Evolutionary conservation across 2,329 filamentous ascomycete genomes (phyloP).

Genomic region (Xenoacremonium recifei): DNA sequence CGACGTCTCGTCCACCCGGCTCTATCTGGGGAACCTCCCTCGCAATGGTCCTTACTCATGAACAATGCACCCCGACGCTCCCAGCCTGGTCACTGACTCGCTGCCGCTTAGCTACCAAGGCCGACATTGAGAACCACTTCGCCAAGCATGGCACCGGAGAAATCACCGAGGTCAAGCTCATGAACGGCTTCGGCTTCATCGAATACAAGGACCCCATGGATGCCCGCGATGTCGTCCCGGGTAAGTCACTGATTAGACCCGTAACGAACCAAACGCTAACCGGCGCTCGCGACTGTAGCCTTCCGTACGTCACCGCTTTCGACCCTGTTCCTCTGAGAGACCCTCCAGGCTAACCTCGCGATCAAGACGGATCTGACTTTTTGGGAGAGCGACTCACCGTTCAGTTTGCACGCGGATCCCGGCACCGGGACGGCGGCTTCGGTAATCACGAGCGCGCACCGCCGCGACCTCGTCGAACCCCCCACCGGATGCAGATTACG

Average conservation of each 20-base stretch:
- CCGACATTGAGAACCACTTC: conserved; percentile 95
- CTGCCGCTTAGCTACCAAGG: conserved; percentile 79
- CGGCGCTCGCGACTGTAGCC: conserved; percentile 38
- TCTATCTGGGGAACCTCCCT: conserved; percentile 97
- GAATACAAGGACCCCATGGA: conserved; percentile 99
- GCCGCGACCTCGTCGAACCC: conserved; percentile 84
- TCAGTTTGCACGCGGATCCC: conserved; percentile 91
- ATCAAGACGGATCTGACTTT: conserved; percentile 89
- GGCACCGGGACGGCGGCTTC: conserved; percentile 51
- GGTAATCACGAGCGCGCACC: conserved; percentile 55
- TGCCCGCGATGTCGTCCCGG: conserved; percentile 95
- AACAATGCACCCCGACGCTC: conserved; percentile 25
- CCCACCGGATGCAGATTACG: conserved; percentile 95
- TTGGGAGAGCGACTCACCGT: conserved; percentile 97
- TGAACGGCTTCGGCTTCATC: conserved; percentile 99
- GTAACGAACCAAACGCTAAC: conserved; percentile 17
- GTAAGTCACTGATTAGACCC: conserved; percentile 63
- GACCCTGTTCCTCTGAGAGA: conserved; percentile 8
- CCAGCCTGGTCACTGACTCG: conserved; percentile 43
- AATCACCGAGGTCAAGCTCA: conserved; percentile 98
- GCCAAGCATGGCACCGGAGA: conserved; percentile 93
- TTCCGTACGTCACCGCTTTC: conserved; percentile 54
- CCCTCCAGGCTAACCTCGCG: conserved; percentile 24
- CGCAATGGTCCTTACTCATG: conserved; percentile 70
- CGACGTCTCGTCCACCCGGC: conserved; percentile 92